Evolutionary conservation across 2,329 filamentous ascomycete species (phyloP).

Genomic region (Trichoderma sp.): DNA sequence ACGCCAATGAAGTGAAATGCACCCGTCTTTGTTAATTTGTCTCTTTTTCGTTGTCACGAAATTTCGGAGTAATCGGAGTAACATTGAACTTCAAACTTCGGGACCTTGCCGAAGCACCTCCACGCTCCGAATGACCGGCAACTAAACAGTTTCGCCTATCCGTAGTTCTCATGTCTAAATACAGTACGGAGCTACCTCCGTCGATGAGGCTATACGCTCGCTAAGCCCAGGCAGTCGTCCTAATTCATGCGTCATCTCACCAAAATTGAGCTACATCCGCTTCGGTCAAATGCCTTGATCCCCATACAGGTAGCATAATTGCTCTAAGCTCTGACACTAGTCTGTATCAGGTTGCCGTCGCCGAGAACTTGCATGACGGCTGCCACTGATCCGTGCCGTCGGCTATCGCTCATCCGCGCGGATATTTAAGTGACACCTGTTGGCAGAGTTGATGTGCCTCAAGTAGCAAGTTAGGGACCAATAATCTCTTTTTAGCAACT

Average conservation of each 20-base stretch:
- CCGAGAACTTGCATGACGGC: not conserved
- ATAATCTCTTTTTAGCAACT: not conserved
- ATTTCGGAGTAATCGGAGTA: not conserved
- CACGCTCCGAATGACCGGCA: not conserved
- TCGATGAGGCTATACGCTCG: not conserved
- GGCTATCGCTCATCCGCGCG: not conserved
- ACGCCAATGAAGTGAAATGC: not conserved
- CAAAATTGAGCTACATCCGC: not conserved
- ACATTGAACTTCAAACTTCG: not conserved
- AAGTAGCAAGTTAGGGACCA: not conserved
- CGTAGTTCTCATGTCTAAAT: not conserved
- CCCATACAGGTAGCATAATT: not conserved
- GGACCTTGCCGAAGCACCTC: not conserved
- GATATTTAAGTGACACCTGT: not conserved
- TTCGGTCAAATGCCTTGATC: not conserved
- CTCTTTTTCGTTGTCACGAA: not conserved
- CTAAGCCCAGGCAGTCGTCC: not conserved
- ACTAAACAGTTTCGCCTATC: not conserved
- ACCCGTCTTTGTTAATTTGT: not conserved
- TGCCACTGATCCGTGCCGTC: not conserved
- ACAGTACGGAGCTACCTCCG: no score
- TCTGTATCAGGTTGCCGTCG: not conserved
- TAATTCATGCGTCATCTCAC: not conserved
- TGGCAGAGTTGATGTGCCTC: not conserved
- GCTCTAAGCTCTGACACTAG: not conserved